A percentile compares a stretch with the other conserved stretches of the same genome.
These are phyloP conservation scores for Diaporthe eres DNA, from an alignment of 2,329 filamentous ascomycete genomes.

Conservation along the genomic window DNA sequence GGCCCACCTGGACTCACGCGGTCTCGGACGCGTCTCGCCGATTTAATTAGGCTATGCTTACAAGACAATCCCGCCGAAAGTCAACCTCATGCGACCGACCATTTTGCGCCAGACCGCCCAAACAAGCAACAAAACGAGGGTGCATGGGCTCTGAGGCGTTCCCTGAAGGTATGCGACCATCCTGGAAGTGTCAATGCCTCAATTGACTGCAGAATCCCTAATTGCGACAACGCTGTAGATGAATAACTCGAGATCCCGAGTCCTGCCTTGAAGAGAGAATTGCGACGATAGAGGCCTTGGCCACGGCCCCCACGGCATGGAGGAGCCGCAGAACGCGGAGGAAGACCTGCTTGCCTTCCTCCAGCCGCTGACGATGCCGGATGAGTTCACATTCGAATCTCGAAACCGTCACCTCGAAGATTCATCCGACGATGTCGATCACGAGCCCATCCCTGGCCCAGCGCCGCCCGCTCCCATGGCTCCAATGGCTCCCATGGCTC, in stretches of 20 bases:
- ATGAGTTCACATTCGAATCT: constrained; percentile 34
- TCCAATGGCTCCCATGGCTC: constrained; percentile 34
- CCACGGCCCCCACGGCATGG: constrained; percentile 20
- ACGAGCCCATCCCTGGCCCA: constrained; percentile 17
- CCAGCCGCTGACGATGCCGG: constrained; percentile 32
- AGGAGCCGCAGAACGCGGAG: constrained; percentile 29
- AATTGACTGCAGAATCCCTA: background rate
- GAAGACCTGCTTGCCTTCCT: constrained; percentile 41
- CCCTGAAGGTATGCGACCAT: constrained; percentile 21
- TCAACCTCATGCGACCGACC: background rate
- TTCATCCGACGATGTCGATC: constrained; percentile 32
- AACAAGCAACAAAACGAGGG: background rate
- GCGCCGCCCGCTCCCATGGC: constrained; percentile 33
- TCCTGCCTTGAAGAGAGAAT: constrained; percentile 27
- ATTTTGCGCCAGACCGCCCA: background rate
- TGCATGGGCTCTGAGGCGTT: background rate
- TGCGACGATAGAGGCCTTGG: background rate
- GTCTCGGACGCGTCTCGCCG: constrained; percentile 26
- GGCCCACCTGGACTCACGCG: background rate
- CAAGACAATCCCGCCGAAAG: background rate
- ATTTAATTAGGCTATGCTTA: background rate
- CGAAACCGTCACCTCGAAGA: constrained; percentile 2
- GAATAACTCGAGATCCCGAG: background rate
- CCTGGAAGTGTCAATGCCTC: background rate
- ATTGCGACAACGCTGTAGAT: constrained; percentile 35